Evolutionary conservation across 2,329 filamentous ascomycete genomes (phyloP), one percentile per base, ranked within the genome.

Genomic region (Pseudogymnoascus sp.): DNA sequence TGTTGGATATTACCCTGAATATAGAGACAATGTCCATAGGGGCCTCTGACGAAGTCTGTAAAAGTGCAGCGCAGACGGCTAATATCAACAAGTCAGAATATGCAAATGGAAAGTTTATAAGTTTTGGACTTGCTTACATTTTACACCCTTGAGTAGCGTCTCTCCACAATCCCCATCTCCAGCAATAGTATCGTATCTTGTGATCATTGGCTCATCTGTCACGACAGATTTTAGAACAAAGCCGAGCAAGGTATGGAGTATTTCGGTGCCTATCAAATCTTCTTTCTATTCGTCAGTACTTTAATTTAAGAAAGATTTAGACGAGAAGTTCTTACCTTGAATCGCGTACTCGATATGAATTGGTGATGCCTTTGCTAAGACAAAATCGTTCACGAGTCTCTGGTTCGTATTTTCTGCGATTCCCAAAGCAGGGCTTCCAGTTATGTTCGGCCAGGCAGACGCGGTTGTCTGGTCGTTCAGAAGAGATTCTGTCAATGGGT

Each of bases 391-490:
- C 37, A 40, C 40, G 2, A 21, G 40, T 5, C 11, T 9, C 40
- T 21, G 18, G 2, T 9, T 43, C 18, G 40, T 43, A 12, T 21
- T 21, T 18, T 11, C 38, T 41, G 2, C 16, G 2, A 4, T 43
- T 9, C 16, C 18, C 5, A 43, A 43, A 12, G 9, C 21, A 21
- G 16, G 4, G 4, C 1, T 9, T 21, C 11, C 4, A 6, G 21
- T 43, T 43, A 21, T 18, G 5, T 79, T 78, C 0, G 80, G 80
- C 80, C 80, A 83, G 2, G 77, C 76, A 2, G 78, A 77, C 1
- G 81, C 81, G 28, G 76, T 79, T 0, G 82, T 84, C 2, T 79
- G 78, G 23, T 74, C 72, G 64, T 82, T 80, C 1, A 84, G 74
- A 1, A 84, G 71, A 35, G 71, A 65, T 40, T 66, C 69, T 5